Base-by-base conservation (phyloP, 2,329 filamentous ascomycete genomes). In the Cryphonectria radicalis region DNA sequence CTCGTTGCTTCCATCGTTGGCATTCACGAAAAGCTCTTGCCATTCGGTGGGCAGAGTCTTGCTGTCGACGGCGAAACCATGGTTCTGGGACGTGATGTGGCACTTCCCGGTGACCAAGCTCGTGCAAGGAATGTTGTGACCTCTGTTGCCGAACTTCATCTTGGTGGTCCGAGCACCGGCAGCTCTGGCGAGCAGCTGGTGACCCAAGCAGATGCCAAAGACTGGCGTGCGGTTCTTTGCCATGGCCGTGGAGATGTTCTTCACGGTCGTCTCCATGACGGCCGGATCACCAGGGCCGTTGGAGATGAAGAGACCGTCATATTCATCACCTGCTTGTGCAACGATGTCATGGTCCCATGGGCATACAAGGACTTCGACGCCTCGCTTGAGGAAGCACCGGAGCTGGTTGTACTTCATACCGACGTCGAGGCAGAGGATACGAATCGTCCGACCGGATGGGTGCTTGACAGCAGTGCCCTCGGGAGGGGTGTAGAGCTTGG, bases 61-160 rank as follows among this genome's bases (percentile, higher is more conserved):
- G 5, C 94, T 87, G 80, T 98, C 94, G 59, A 99, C 96, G 13
- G 95, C 96, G 78, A 91, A 99, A 81, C 96, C 96, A 82, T 99
- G 96, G 82, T 99, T 99, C 83, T 99, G 96, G 13, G 96, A 98
- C 57, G 96, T 99, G 80, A 99, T 99, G 84, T 99, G 95, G 82
- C 96, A 99, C 84, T 94, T 94, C 77, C 96, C 96, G 62, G 95
- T 97, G 75, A 98, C 86, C 88, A 97, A 89, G 84, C 93, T 98
- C 14, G 95, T 98, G 86, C 95, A 98, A 62, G 96, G 96, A 78
- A 99, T 98, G 84, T 99, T 99, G 86, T 97, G 94, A 60, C 95
- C 96, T 78, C 96, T 93, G 85, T 99, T 99, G 84, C 96, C 96
- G 78, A 98, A 99, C 88, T 98, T 98, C 94, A 99, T 97, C 87